Percentiles rank a stretch among this genome's conserved stretches.
These are phyloP conservation scores for Candida caryicola DNA, from an alignment of 805 yeast species.

Conservation along the genomic window DNA sequence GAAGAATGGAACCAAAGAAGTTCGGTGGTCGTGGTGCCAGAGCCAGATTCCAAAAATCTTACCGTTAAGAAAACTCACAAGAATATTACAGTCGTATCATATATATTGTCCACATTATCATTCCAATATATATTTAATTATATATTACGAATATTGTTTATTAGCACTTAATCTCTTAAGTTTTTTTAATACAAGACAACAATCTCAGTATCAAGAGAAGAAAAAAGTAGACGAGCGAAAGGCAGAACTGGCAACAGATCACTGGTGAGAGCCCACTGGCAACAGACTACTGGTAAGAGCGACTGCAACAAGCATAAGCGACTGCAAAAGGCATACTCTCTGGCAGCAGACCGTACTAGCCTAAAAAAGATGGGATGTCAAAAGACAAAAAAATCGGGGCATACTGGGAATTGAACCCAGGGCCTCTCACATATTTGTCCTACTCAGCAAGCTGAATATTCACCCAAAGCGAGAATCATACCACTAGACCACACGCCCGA, in stretches of 20 bases:
- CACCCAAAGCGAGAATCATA: constrained; percentile 23
- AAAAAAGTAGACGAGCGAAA: no score
- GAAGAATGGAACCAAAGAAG: constrained; percentile 99
- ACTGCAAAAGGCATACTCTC: no score
- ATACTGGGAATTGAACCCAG: constrained; percentile 60
- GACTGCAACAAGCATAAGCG: no score
- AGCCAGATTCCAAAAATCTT: constrained; percentile 99
- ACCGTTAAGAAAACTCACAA: constrained; percentile 66
- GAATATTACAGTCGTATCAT: constrained; percentile 13
- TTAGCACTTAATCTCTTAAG: constrained; percentile 8
- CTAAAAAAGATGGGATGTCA: no score
- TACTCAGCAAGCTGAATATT: neutral
- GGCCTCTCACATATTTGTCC: constrained; percentile 51
- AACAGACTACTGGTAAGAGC: no score
- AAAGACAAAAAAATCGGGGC: constrained; percentile 25
- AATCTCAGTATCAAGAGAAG: constrained; percentile 2
- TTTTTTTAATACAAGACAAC: constrained; percentile 9
- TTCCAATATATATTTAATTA: constrained; percentile 4
- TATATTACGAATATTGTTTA: constrained; percentile 8
- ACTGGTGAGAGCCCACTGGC: no score
- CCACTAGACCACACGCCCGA: constrained; percentile 25
- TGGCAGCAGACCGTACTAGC: no score
- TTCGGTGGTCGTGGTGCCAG: constrained; percentile 99
- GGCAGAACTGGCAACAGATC: no score
- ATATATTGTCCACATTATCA: constrained; percentile 13